Base-by-base conservation (phyloP, 495 filamentous ascomycete genomes). In the Tuber microsphaerosporum region DNA sequence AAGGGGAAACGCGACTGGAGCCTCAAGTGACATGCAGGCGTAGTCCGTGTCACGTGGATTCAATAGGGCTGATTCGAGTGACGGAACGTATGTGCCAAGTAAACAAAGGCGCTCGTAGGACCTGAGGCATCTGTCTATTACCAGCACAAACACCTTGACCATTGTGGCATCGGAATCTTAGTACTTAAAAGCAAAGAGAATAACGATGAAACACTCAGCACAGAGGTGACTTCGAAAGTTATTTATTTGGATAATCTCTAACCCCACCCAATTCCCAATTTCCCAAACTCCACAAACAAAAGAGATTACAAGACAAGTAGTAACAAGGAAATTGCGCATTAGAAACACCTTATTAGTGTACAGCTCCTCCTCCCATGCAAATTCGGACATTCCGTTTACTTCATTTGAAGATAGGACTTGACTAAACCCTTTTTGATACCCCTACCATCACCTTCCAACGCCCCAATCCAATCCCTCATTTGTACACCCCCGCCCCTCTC, bases 401-500 rank as follows among this genome's bases (percentile, higher is more conserved):
- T 89, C 76, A 91, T 80, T 73, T 82, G 84, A 61, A 84, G 75
- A 78, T 90, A 90, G 5, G 87, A 86, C 74, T 84, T 83, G 75
- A 90, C 87, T 12, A 91, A 73, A 1, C 87, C 86, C 81, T 83
- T 87, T 61, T 81, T 81, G 71, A 90, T 89, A 8, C 75, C 77
- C 77, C 84, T 85, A 7, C 88, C 88, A 77, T 90, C 89, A 46
- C 85, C 84, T 80, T 92, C 91, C 43, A 93, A 85, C 17, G 87
- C 90, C 12, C 84, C 83, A 12, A 92, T 81, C 88, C 89, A 89
- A 83, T 93, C 91, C 37, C 91, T 84, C 71, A 92, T 84, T 83
- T 93, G 90, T n/a, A 93, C 88, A 22, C 87, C 88, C 73, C 85
- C 86, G 3, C 90, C 91, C 75, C 87, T 86, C 41, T 88, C 86